Evolutionary conservation across 805 yeast species (phyloP).

Genomic region (Metschnikowia sp.): DNA sequence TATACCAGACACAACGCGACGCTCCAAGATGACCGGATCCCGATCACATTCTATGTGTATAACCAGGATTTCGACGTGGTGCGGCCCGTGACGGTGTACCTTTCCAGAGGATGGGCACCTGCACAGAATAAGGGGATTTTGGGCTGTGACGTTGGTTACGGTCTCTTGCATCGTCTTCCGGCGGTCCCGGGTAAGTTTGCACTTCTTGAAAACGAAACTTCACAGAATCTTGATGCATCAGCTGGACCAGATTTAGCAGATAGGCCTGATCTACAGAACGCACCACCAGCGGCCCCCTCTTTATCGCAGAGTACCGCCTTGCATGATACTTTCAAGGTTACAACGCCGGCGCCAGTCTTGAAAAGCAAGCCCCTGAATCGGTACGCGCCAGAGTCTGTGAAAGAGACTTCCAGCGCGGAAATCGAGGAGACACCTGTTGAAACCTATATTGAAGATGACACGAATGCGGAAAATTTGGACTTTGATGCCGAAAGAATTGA

Average conservation of each 20-base stretch:
- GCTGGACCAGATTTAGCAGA: too few species aligned
- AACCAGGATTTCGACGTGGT: slow-evolving; percentile 84
- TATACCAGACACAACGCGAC: slow-evolving; percentile 44
- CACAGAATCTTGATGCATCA: too few species aligned
- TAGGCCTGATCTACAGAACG: too few species aligned
- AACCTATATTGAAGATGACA: too few species aligned
- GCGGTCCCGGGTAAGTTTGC: slow-evolving; percentile 30
- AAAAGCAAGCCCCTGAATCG: slow-evolving; percentile 1
- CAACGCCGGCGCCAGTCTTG: background rate
- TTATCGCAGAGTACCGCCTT: too few species aligned
- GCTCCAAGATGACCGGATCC: slow-evolving; percentile 33
- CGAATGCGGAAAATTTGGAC: too few species aligned
- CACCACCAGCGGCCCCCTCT: too few species aligned
- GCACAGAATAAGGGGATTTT: slow-evolving; percentile 65
- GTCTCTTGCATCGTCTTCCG: slow-evolving; percentile 83
- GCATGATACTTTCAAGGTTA: background rate
- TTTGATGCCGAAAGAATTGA: too few species aligned
- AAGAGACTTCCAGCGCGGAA: background rate
- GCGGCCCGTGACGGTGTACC: slow-evolving; percentile 78
- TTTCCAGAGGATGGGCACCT: slow-evolving; percentile 64
- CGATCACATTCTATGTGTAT: slow-evolving; percentile 57
- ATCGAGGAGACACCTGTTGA: too few species aligned
- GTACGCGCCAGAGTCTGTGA: background rate
- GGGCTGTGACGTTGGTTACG: slow-evolving; percentile 96
- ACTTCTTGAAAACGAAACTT: background rate